Conservation (phyloP, 176 grass and related monocot species). For the Carex littledalei region DNA sequence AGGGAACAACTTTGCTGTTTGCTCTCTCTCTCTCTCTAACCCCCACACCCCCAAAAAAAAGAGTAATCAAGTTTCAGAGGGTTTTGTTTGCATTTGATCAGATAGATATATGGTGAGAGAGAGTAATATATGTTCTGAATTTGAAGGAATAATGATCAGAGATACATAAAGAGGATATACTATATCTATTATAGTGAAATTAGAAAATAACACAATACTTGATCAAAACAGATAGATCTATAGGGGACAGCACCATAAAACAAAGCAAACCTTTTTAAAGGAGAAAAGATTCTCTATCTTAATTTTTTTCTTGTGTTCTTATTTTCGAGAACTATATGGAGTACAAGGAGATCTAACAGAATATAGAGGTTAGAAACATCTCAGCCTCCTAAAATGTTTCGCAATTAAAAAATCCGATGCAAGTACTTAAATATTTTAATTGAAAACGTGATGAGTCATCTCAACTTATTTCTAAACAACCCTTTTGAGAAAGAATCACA, state of each 20-base stretch:
- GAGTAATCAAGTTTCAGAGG: not conserved
- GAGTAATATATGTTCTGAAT: not conserved
- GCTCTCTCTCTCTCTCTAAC: not conserved
- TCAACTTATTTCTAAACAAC: not conserved
- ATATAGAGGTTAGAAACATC: not conserved
- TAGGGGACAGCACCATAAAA: constrained; percentile 13
- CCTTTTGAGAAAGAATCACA: not conserved
- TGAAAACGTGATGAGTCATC: not conserved
- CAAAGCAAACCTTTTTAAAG: constrained; percentile 18
- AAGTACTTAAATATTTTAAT: not conserved
- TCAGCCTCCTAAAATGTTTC: not conserved
- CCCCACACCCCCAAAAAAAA: not conserved
- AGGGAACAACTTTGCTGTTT: constrained; percentile 17
- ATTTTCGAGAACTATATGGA: not conserved
- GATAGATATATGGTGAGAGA: not conserved
- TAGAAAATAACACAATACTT: not conserved
- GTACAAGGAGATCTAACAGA: not conserved
- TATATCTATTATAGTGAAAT: no score
- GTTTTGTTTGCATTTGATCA: not conserved
- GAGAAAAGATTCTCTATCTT: constrained; percentile 6
- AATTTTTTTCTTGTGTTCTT: not conserved
- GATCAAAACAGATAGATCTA: not conserved
- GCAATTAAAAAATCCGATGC: not conserved
- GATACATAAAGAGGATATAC: no score
- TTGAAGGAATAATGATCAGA: not conserved